These are phyloP conservation scores for Marasmius tenuissimus DNA, from an alignment of 1,284 basidiomycete genomes.

Conservation along the genomic window DNA sequence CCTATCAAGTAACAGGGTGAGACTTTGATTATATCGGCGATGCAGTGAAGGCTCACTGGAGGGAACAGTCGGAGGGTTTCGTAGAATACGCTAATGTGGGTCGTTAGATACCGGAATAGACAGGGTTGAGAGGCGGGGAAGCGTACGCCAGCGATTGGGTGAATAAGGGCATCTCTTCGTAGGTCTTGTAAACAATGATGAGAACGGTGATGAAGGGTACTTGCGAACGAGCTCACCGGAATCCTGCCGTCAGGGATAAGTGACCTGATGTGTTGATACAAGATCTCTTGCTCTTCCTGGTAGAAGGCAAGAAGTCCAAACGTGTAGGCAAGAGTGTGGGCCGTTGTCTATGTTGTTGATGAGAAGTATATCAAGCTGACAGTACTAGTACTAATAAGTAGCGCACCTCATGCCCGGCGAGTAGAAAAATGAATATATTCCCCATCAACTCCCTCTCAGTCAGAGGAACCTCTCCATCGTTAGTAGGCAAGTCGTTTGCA, in stretches of 20 bases:
- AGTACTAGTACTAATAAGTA: neutral
- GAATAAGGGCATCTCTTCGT: conserved; percentile 52
- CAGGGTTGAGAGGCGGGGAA: neutral
- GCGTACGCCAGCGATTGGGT: conserved; percentile 44
- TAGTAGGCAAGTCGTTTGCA: conserved; percentile 42
- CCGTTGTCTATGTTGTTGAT: conserved; percentile 22
- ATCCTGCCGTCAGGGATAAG: conserved; percentile 39
- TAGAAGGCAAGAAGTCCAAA: conserved; percentile 24
- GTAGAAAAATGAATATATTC: conserved; percentile 59
- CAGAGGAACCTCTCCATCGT: conserved; percentile 33
- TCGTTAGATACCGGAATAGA: neutral
- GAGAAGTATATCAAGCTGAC: neutral
- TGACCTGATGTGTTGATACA: conserved; percentile 41
- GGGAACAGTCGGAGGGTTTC: conserved; percentile 64
- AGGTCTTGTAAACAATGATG: conserved; percentile 33
- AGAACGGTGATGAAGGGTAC: neutral
- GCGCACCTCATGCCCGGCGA: conserved; percentile 60
- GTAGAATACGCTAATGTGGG: conserved; percentile 46
- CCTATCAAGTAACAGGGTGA: conserved; percentile 26
- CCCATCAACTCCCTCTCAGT: conserved; percentile 52
- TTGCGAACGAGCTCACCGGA: conserved; percentile 34
- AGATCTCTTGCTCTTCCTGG: conserved; percentile 49
- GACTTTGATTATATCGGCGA: neutral
- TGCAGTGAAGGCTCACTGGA: conserved; percentile 36
- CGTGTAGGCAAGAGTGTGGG: conserved; percentile 19